Conservation (phyloP, 2,329 filamentous ascomycete genomes). For the Pseudocercospora cruenta region DNA sequence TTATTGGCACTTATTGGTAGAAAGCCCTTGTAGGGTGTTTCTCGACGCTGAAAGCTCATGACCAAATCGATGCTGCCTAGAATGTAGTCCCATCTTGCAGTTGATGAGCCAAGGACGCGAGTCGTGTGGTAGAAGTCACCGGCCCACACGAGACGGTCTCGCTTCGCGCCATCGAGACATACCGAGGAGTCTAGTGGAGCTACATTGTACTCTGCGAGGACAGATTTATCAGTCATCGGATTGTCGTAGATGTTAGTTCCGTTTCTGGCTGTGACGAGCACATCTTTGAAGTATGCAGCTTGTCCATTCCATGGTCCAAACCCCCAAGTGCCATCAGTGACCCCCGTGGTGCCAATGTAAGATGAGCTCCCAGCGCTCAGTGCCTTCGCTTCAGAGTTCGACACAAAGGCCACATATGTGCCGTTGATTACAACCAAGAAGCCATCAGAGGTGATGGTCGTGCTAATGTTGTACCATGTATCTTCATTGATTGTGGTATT, state of each 20-base stretch:
- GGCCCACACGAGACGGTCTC: conserved; percentile 48
- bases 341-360: not conserved
- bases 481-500: conserved; percentile 38
- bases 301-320: conserved; percentile 50
- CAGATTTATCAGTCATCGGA: conserved; percentile 30
- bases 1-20: conserved; percentile 18
- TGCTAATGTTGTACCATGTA: conserved; percentile 46
- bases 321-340: conserved; percentile 41
- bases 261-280: conserved; percentile 37
- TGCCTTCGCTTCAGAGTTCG: conserved; percentile 26
- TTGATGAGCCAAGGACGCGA: conserved; percentile 43
- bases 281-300: conserved; percentile 42
- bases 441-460: conserved; percentile 35
- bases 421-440: conserved; percentile 39
- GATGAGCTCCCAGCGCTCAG: conserved; percentile 11
- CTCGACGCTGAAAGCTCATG: conserved; percentile 33
- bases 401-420: conserved; percentile 28
- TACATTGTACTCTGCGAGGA: conserved; percentile 45
- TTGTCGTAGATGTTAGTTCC: conserved; percentile 41
- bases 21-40: conserved; percentile 18
- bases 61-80: conserved; percentile 41
- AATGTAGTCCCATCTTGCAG: conserved; percentile 42
- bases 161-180: conserved; percentile 49
- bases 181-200: conserved; percentile 41
- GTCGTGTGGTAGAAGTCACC: conserved; percentile 50